Evolutionary conservation across 495 filamentous ascomycete genomes (phyloP).

Genomic region (Penicillium roqueforti): DNA sequence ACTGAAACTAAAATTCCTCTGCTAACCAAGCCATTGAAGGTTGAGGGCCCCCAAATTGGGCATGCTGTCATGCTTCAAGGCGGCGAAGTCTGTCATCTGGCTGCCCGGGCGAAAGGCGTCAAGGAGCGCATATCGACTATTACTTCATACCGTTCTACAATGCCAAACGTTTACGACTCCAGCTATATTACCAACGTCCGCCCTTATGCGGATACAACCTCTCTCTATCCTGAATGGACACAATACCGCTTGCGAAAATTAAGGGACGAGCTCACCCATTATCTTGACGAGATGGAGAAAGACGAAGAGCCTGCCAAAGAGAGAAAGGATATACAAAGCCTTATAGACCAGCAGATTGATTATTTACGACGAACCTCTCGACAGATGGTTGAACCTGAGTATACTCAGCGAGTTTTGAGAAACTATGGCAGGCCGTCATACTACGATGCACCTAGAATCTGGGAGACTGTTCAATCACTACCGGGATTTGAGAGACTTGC

Average conservation of each 20-base stretch:
- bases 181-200: slow-evolving; percentile 33
- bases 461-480: slow-evolving; percentile 12
- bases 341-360: slow-evolving; percentile 14
- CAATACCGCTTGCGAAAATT: slow-evolving; percentile 22
- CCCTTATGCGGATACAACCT: slow-evolving; percentile 21
- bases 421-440: slow-evolving; percentile 15
- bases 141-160: slow-evolving; percentile 30
- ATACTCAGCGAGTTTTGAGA: slow-evolving; percentile 2
- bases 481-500: slow-evolving; percentile 17
- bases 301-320: background rate
- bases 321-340: background rate
- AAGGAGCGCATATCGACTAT: slow-evolving; percentile 34
- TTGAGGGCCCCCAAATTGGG: slow-evolving; percentile 22
- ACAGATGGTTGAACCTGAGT: slow-evolving; percentile 15
- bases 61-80: slow-evolving; percentile 33
- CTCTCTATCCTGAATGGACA: slow-evolving; percentile 30
- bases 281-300: slow-evolving; percentile 3
- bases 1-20: background rate
- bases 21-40: slow-evolving; percentile 4
- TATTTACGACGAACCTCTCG: slow-evolving; percentile 18
- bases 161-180: slow-evolving; percentile 22
- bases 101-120: slow-evolving; percentile 24
- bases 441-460: slow-evolving; percentile 14
- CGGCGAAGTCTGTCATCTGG: slow-evolving; percentile 31
- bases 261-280: slow-evolving; percentile 14